Evolutionary conservation across 441 rosid species (phyloP).

Genomic region (Croton laevigatus): DNA sequence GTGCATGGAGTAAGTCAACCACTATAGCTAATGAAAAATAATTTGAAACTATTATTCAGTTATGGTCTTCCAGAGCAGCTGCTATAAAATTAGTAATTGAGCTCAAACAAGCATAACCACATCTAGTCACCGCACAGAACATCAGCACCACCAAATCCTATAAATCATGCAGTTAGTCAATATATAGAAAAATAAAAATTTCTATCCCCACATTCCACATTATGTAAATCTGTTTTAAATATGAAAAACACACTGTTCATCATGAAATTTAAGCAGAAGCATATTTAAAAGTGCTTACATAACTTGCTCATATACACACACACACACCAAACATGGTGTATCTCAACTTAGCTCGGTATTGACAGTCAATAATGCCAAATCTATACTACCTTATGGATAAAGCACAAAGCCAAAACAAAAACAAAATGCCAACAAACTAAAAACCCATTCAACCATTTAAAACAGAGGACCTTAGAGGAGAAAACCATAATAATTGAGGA

Average conservation of each 20-base stretch:
- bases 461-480: neutral
- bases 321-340: neutral
- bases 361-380: neutral
- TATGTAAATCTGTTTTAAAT: neutral
- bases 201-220: neutral
- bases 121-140: too few species aligned
- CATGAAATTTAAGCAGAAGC: neutral
- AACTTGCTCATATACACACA: neutral
- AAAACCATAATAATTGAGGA: neutral
- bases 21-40: neutral
- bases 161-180: neutral
- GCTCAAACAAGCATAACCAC: neutral
- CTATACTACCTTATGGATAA: too few species aligned
- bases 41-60: neutral
- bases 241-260: slow-evolving; percentile 2
- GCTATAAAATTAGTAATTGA: neutral
- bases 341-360: neutral
- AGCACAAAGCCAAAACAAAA: neutral
- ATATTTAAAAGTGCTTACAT: neutral
- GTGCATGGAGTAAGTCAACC: neutral
- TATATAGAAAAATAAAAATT: neutral
- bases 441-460: neutral
- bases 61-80: neutral
- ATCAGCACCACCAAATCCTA: neutral
- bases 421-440: neutral